A percentile compares a stretch with the other conserved stretches of the same genome.
phyloP scores from a whole-genome alignment of 441 rosid species.

The Flueggea neowawraea region DNA sequence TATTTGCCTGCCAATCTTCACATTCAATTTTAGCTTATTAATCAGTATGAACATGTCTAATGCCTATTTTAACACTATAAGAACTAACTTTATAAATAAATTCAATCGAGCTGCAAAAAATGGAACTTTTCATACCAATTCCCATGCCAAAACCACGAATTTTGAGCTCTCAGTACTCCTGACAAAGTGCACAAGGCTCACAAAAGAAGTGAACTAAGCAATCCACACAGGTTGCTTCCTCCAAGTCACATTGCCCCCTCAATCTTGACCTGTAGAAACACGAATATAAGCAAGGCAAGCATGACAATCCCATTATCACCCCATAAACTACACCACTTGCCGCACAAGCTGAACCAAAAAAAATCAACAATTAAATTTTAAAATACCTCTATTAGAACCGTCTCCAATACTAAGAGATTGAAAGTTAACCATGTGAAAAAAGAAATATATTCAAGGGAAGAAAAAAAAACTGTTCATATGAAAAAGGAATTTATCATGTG shows the following conservation, averaged over 20 bases:
- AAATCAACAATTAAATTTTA: too few species aligned
- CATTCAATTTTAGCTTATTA: not conserved
- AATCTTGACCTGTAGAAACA: slow-evolving; percentile 26
- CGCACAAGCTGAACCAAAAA: slow-evolving; percentile 16
- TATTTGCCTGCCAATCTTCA: slow-evolving; percentile 26
- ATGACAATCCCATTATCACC: slow-evolving; percentile 19
- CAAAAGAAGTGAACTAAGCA: slow-evolving; percentile 30
- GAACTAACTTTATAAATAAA: too few species aligned
- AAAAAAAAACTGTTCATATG: too few species aligned
- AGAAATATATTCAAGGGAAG: too few species aligned
- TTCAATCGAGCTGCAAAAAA: too few species aligned
- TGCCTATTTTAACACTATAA: too few species aligned
- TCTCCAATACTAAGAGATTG: too few species aligned
- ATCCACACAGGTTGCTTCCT: slow-evolving; percentile 28
- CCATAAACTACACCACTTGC: slow-evolving; percentile 25
- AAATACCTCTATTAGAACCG: not conserved
- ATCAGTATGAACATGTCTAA: not conserved
- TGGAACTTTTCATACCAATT: slow-evolving; percentile 20
- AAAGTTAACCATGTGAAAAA: too few species aligned
- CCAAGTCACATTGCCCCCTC: slow-evolving; percentile 28
- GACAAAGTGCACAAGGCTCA: slow-evolving; percentile 28
- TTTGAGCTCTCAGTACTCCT: slow-evolving; percentile 29
- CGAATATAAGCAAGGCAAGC: slow-evolving; percentile 21
- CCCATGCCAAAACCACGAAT: slow-evolving; percentile 32
- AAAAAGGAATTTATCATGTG: too few species aligned